phyloP scores from a whole-genome alignment of 2,329 filamentous ascomycete species.

The Microsporum audouinii region DNA sequence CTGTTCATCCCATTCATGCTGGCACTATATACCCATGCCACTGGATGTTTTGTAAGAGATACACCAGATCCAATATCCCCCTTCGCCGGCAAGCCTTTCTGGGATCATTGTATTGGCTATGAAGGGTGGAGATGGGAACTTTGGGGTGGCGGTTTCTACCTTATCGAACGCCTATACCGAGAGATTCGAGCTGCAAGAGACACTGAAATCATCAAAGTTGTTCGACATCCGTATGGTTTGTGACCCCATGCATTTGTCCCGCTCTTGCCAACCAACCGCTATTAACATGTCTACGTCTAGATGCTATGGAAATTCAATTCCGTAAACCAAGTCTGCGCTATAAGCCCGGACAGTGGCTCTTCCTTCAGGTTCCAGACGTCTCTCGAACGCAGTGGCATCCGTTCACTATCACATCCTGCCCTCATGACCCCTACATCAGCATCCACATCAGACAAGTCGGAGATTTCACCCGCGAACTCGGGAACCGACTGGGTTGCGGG shows the following conservation, averaged over 20 bases:
- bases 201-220: conserved; percentile 84
- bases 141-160: conserved; percentile 70
- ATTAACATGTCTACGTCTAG: conserved; percentile 31
- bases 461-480: conserved; percentile 89
- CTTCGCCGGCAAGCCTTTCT: conserved; percentile 70
- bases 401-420: conserved; percentile 97
- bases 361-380: conserved; percentile 82
- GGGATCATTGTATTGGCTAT: conserved; percentile 89
- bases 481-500: conserved; percentile 87
- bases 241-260: conserved; percentile 1
- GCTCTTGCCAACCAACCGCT: background rate
- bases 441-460: conserved; percentile 93
- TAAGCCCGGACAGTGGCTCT: conserved; percentile 97
- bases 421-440: conserved; percentile 87
- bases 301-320: conserved; percentile 96
- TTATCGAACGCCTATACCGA: conserved; percentile 78
- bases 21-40: conserved; percentile 88
- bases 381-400: conserved; percentile 94
- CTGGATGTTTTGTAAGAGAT: conserved; percentile 92
- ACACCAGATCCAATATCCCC: conserved; percentile 61
- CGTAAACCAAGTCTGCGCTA: conserved; percentile 93
- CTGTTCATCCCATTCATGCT: conserved; percentile 95
- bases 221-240: conserved; percentile 86
- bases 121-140: conserved; percentile 97
- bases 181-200: conserved; percentile 73